phyloP scores from a whole-genome alignment of 345 rosid species.

The Euphorbia pulcherrima region DNA sequence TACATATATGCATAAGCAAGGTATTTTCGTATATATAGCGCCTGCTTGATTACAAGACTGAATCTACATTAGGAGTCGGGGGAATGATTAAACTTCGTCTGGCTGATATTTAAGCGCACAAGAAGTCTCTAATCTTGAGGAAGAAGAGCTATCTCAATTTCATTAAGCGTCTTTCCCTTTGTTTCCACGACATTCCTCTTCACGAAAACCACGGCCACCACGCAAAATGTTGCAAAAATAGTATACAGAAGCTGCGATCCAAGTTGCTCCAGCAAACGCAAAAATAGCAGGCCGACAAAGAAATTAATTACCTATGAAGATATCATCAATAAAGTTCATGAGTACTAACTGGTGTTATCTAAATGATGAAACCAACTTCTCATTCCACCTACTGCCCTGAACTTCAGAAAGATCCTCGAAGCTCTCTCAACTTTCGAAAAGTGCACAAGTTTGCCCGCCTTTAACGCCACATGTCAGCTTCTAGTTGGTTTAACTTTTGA shows the following conservation, averaged over 20 bases:
- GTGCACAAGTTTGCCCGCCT: no score
- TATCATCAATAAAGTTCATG: not conserved
- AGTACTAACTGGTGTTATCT: not conserved
- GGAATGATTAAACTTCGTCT: not conserved
- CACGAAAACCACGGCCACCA: slow-evolving; percentile 77
- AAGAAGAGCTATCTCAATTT: slow-evolving; percentile 93
- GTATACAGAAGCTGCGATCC: slow-evolving; percentile 80
- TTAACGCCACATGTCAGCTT: no score
- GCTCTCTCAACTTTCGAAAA: no score
- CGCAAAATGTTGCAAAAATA: slow-evolving; percentile 68
- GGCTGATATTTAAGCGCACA: not conserved
- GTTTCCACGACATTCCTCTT: slow-evolving; percentile 83
- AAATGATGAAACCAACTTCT: not conserved
- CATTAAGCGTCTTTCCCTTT: slow-evolving; percentile 95
- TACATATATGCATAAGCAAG: not conserved
- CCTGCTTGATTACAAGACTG: not conserved
- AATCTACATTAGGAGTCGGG: not conserved
- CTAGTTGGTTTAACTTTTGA: no score
- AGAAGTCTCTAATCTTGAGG: slow-evolving; percentile 36
- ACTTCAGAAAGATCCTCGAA: no score
- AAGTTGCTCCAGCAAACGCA: slow-evolving; percentile 72
- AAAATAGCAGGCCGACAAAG: slow-evolving; percentile 90
- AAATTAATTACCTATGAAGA: slow-evolving; percentile 74
- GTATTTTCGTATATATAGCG: not conserved
- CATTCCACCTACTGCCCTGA: no score